Evolutionary conservation across 768 basidiomycete genomes (phyloP).

Genomic region (Dacryopinax primogenitus): DNA sequence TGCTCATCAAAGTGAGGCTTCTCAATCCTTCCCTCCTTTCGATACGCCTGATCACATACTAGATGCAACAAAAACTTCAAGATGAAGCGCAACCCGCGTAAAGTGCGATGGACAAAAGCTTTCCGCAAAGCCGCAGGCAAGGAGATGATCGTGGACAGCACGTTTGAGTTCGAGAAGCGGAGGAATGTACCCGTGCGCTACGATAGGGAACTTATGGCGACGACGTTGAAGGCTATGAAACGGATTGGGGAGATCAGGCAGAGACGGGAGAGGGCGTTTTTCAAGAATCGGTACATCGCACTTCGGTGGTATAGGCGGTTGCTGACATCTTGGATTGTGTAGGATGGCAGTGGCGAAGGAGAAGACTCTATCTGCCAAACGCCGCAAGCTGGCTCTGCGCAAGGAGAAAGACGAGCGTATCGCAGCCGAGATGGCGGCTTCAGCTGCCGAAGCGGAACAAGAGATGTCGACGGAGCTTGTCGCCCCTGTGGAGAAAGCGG

Average conservation of each 20-base stretch:
- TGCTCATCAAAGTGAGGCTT: constrained; percentile 86
- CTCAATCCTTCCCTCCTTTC: neutral
- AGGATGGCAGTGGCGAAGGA: constrained; percentile 17
- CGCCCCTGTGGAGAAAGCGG: constrained; percentile 39
- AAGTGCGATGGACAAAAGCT: constrained; percentile 98
- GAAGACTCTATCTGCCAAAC: constrained; percentile 34
- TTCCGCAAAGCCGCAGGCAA: constrained; percentile 98
- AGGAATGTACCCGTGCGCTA: constrained; percentile 95
- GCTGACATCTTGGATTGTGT: neutral
- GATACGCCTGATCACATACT: neutral
- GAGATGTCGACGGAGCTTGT: constrained; percentile 46
- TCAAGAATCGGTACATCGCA: constrained; percentile 53
- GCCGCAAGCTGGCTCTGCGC: constrained; percentile 11
- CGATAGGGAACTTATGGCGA: constrained; percentile 83
- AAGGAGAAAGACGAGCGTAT: neutral
- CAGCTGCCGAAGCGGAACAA: constrained; percentile 1
- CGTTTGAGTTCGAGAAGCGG: constrained; percentile 97
- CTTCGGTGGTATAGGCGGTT: neutral
- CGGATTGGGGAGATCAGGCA: constrained; percentile 83
- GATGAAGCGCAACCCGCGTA: constrained; percentile 99
- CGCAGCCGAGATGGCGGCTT: neutral
- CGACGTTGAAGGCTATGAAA: constrained; percentile 93
- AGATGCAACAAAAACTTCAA: constrained; percentile 99
- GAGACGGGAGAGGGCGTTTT: constrained; percentile 86
- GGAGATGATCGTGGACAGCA: constrained; percentile 98